phyloP scores from a whole-genome alignment of 1,139 yeast genomes.

The Candida neerlandica region DNA sequence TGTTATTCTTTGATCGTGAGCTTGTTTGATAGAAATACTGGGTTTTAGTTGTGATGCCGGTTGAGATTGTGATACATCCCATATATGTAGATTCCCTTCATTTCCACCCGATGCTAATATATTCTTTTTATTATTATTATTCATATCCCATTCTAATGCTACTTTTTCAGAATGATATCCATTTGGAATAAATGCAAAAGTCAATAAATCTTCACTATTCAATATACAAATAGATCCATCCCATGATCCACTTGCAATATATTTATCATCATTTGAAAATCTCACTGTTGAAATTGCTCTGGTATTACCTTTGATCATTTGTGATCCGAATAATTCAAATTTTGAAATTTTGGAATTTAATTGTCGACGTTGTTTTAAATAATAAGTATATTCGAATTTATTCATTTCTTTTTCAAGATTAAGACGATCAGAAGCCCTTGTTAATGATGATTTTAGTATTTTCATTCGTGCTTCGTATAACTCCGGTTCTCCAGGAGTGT shows the following conservation, averaged over 20 bases:
- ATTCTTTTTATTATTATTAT: constrained; percentile 13
- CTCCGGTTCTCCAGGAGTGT: constrained; percentile 74
- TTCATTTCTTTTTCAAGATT: constrained; percentile 21
- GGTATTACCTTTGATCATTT: constrained; percentile 55
- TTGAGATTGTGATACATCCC: constrained; percentile 30
- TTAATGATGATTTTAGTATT: constrained; percentile 56
- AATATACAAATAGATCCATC: constrained; percentile 60
- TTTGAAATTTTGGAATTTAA: constrained; percentile 38
- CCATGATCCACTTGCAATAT: constrained; percentile 81
- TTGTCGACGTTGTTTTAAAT: constrained; percentile 47
- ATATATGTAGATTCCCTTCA: constrained; percentile 58
- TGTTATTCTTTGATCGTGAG: constrained; percentile 62
- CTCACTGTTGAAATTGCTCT: constrained; percentile 69
- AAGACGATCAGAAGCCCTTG: constrained; percentile 46
- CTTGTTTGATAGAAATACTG: constrained; percentile 22
- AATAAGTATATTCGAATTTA: constrained; percentile 11
- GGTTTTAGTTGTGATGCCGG: constrained; percentile 18
- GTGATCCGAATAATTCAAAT: constrained; percentile 65
- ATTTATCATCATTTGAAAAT: constrained; percentile 36
- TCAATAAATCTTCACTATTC: constrained; percentile 37
- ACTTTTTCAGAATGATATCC: constrained; percentile 58
- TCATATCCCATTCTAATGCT: constrained; percentile 62
- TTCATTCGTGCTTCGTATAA: constrained; percentile 54
- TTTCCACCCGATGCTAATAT: constrained; percentile 62
- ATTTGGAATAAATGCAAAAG: constrained; percentile 11